Percentiles rank a stretch among this genome's conserved stretches.
Evolutionary conservation across 768 basidiomycete genomes (phyloP).

Genomic region (Mycena capillaripes): DNA sequence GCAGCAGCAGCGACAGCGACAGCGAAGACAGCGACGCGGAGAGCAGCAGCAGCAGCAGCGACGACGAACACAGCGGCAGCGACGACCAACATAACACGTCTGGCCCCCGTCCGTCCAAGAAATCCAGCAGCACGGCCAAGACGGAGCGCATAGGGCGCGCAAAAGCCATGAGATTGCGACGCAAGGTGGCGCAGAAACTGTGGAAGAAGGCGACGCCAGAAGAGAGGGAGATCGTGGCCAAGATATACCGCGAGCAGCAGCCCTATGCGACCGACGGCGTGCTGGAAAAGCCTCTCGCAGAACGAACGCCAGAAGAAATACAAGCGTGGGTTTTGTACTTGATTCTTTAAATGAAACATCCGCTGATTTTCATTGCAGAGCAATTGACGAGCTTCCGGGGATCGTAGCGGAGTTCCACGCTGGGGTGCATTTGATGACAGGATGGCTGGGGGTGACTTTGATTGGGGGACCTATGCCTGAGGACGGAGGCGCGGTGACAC

Average conservation of each 20-base stretch:
- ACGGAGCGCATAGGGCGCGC: not conserved
- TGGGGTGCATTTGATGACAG: not conserved
- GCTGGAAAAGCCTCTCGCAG: not conserved
- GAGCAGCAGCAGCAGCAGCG: not conserved
- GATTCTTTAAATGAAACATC: not conserved
- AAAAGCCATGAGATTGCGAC: not conserved
- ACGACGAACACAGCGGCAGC: not conserved
- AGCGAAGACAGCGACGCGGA: not conserved
- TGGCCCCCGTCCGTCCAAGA: not conserved
- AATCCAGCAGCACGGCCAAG: not conserved
- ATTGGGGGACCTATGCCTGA: constrained; percentile 12
- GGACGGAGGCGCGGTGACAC: not conserved
- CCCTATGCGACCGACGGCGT: not conserved
- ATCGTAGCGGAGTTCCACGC: constrained; percentile 9
- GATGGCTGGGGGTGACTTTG: not conserved
- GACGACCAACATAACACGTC: too few species aligned
- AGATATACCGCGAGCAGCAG: not conserved
- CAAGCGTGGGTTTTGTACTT: not conserved
- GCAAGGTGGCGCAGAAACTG: not conserved
- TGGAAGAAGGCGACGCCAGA: not conserved
- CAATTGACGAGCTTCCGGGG: not conserved
- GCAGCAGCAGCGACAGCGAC: not conserved
- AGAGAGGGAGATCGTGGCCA: not conserved
- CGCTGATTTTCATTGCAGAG: not conserved
- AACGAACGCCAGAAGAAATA: constrained; percentile 1